These are phyloP conservation scores for Gonapodya prolifera DNA, from an alignment of 192 early-diverging fungal species.

Conservation along the genomic window DNA sequence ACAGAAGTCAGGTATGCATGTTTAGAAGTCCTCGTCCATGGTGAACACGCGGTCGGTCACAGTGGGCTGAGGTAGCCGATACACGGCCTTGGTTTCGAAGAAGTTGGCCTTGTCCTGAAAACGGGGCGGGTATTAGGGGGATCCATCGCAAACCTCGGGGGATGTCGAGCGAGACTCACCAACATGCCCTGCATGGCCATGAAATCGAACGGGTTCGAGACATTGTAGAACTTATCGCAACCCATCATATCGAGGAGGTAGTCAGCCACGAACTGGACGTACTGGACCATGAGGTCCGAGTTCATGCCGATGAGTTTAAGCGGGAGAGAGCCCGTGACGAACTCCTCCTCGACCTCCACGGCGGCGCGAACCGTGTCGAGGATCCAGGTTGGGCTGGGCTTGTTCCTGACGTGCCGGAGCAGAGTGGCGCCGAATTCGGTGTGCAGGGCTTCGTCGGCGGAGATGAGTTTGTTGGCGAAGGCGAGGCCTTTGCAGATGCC, in stretches of 20 bases:
- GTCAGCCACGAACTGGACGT: conserved; percentile 99
- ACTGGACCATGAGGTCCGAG: conserved; percentile 80
- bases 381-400: conserved; percentile 53
- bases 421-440: conserved; percentile 95
- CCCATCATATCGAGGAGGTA: conserved; percentile 82
- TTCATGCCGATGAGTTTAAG: conserved; percentile 95
- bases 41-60: not conserved
- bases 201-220: conserved; percentile 92
- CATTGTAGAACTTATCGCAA: conserved; percentile 69
- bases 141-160: no score
- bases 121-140: not conserved
- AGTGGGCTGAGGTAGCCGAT: conserved; percentile 46
- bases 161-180: not conserved
- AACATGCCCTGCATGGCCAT: conserved; percentile 95
- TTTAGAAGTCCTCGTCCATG: not conserved
- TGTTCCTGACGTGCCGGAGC: conserved; percentile 66
- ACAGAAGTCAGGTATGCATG: no score
- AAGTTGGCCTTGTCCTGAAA: conserved; percentile 97
- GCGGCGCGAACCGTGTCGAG: conserved; percentile 70
- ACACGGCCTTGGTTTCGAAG: conserved; percentile 93
- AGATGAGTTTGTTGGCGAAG: conserved; percentile 96
- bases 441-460: conserved; percentile 93
- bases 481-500: conserved; percentile 95
- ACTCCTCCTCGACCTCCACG: conserved; percentile 89
- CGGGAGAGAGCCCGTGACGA: conserved; percentile 86